A percentile compares a stretch with the other conserved stretches of the same genome.
phyloP scores from a whole-genome alignment of 2,329 filamentous ascomycete species.

The Esteya vermicola region DNA sequence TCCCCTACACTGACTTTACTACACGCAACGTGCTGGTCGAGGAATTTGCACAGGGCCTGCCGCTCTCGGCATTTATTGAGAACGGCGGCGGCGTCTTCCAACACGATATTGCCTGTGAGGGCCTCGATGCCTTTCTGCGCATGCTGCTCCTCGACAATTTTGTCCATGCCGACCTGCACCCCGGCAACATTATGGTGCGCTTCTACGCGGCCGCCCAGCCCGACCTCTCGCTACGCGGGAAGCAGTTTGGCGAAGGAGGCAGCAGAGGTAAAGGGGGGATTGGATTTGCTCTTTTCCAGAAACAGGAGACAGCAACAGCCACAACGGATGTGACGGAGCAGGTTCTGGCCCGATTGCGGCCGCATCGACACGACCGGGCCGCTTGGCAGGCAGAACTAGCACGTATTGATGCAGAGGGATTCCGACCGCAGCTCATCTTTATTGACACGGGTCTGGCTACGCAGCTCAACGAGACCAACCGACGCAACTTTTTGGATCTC shows the following conservation, averaged over 20 bases:
- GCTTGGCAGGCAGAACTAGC: constrained; percentile 64
- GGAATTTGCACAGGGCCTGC: constrained; percentile 91
- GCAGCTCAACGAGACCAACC: constrained; percentile 75
- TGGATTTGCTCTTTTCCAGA: too few species aligned
- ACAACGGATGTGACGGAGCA: constrained; percentile 69
- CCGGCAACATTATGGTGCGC: constrained; percentile 98
- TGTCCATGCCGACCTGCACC: constrained; percentile 89
- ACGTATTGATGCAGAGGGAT: constrained; percentile 74
- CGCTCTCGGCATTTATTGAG: constrained; percentile 76
- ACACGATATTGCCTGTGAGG: constrained; percentile 86
- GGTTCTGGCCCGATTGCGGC: constrained; percentile 66
- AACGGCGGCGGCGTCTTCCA: constrained; percentile 88
- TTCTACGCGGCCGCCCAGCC: constrained; percentile 78
- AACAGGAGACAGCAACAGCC: not conserved
- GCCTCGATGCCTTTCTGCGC: constrained; percentile 85
- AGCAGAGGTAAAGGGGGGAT: too few species aligned
- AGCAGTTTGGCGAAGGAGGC: too few species aligned
- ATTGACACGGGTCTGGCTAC: constrained; percentile 95
- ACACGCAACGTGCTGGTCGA: constrained; percentile 87
- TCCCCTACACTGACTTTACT: constrained; percentile 82
- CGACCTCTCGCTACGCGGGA: constrained; percentile 30
- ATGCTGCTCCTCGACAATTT: constrained; percentile 98
- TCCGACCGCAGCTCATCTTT: constrained; percentile 87
- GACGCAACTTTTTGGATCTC: constrained; percentile 82
- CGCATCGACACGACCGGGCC: constrained; percentile 48